phyloP scores from a whole-genome alignment of 2,329 filamentous ascomycete species.

The Neoarthrinium moseri region DNA sequence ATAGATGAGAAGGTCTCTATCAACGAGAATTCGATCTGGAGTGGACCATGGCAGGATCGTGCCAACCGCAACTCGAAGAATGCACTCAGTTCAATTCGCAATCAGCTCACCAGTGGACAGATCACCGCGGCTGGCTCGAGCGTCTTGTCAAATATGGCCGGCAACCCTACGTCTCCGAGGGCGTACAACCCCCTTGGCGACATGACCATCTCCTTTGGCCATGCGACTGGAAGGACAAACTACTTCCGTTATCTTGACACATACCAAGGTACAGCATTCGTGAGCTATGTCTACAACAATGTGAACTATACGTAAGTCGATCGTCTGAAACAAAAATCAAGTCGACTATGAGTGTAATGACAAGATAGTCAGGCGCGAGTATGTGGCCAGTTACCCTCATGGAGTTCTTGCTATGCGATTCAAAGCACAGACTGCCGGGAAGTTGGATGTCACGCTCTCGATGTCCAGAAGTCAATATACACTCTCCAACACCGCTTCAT shows the following conservation, averaged over 20 bases:
- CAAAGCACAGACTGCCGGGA: slow-evolving; percentile 13
- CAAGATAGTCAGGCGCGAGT: slow-evolving; percentile 29
- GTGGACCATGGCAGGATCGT: slow-evolving; percentile 41
- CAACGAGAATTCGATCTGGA: slow-evolving; percentile 50
- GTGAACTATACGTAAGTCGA: slow-evolving; percentile 20
- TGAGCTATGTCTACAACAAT: slow-evolving; percentile 34
- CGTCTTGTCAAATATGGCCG: slow-evolving; percentile 32
- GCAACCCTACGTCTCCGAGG: slow-evolving; percentile 33
- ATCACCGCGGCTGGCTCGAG: slow-evolving; percentile 35
- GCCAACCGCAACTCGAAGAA: slow-evolving; percentile 34
- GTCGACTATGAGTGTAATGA: background rate
- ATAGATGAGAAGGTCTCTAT: slow-evolving; percentile 34
- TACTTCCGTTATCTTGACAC: slow-evolving; percentile 41
- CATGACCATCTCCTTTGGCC: slow-evolving; percentile 36
- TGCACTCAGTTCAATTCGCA: slow-evolving; percentile 32
- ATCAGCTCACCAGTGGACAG: slow-evolving; percentile 33
- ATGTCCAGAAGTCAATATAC: slow-evolving; percentile 17
- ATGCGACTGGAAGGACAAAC: slow-evolving; percentile 22
- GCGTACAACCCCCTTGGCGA: slow-evolving; percentile 35
- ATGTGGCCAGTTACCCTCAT: slow-evolving; percentile 40
- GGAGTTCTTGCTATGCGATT: slow-evolving; percentile 34
- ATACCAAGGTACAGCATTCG: slow-evolving; percentile 30
- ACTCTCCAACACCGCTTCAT: slow-evolving; percentile 13
- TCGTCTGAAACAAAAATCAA: background rate
- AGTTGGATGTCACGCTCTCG: slow-evolving; percentile 20